Evolutionary conservation across 2,329 filamentous ascomycete genomes (phyloP), one percentile per base, ranked within the genome.

Genomic region (Escovopsis weberi): DNA sequence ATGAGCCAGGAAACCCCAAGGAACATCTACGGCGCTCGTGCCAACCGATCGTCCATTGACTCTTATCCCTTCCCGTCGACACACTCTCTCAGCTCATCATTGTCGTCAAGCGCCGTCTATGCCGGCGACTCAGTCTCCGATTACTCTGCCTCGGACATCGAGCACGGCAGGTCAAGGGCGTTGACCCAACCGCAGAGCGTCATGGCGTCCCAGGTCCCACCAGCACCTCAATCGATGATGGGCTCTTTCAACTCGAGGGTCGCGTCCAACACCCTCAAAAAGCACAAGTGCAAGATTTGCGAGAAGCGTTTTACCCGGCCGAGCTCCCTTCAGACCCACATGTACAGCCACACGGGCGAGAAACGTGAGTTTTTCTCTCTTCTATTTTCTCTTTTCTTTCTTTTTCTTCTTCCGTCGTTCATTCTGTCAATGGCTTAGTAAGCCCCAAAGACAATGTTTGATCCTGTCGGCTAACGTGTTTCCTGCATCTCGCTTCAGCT

Each of bases 221-320:
- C 87, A 1, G 86, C 86, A 15, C 88, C 87, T 2, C 85, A 93
- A 58, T 93, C 88, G 1, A 95, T 98, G 87, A 98, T 98, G 91
- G 80, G 86, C 41, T 88, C 94, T 55, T 96, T 96, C 67, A 95
- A 85, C 65, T 95, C 89, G 49, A 95, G 95, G 66, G 81, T 95
- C 41, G 88, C 87, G 0, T 88, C 85, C 15, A 94, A 86, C 65
- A 91, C 89, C 9, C 87, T 95, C 60, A 96, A 96, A 78, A 96
- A 96, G 72, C 91, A 96, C 69, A 95, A 95, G 70, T 96, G 89
- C 75, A 95, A 94, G 67, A 85, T 96, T 46, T 96, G 89, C 69
- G 89, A 95, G 64, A 95, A 96, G 74, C 80, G 89, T 37, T 96
- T 96, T 62, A 95, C 89, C 2, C 77, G 89, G 43, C 89, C 89